Evolutionary conservation across 1,284 basidiomycete genomes (phyloP).

Genomic region (Flammula alnicola): DNA sequence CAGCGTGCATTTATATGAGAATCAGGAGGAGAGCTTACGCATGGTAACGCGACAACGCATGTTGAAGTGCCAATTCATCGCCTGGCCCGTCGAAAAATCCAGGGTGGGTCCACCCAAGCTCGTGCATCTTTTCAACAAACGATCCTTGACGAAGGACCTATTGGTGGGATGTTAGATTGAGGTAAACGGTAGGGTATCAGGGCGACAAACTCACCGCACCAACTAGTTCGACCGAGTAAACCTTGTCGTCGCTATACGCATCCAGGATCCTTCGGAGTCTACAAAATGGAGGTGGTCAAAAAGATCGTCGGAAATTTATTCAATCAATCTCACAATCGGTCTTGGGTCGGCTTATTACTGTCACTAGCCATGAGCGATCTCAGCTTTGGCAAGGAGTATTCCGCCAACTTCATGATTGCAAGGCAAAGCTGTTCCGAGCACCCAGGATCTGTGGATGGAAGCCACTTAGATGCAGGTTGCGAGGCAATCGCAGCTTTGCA

Average conservation of each 20-base stretch:
- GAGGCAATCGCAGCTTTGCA: too few relatives aligned
- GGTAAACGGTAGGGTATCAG: background rate
- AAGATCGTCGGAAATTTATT: too few relatives aligned
- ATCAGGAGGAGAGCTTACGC: conserved; percentile 32
- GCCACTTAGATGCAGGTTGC: too few relatives aligned
- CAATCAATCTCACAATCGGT: conserved; percentile 19
- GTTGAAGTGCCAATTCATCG: conserved; percentile 39
- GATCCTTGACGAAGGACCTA: conserved; percentile 57
- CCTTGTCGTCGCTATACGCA: conserved; percentile 50
- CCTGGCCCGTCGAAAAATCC: conserved; percentile 40
- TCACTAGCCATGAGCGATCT: too few relatives aligned
- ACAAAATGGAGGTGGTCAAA: background rate
- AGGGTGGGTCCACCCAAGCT: conserved; percentile 54
- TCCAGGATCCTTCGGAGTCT: conserved; percentile 41
- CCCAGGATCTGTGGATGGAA: too few relatives aligned
- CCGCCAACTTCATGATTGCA: too few relatives aligned
- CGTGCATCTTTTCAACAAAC: conserved; percentile 57
- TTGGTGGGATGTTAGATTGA: background rate
- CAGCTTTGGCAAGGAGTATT: too few relatives aligned
- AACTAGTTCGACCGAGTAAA: conserved; percentile 56
- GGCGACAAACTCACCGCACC: conserved; percentile 53
- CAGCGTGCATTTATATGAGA: background rate
- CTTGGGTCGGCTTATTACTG: conserved; percentile 3
- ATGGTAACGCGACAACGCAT: conserved; percentile 46
- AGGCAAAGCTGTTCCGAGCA: too few relatives aligned